Conservation (phyloP, 331 rosid species). For the Stylosanthes scabra region DNA sequence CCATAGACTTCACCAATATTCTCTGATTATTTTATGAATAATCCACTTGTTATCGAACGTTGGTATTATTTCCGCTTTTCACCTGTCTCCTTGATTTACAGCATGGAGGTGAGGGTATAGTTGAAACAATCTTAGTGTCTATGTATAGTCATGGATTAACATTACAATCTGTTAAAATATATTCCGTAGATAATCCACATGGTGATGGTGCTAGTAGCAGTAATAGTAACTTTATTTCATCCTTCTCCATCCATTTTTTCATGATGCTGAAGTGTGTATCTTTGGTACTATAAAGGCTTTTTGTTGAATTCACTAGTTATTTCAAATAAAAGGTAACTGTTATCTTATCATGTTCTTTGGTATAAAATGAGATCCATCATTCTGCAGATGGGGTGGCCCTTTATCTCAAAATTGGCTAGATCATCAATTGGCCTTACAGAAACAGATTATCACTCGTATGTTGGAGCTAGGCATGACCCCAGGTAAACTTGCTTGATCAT, state of each 20-base stretch:
- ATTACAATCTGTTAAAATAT: neutral
- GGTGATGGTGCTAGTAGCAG: neutral
- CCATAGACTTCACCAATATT: neutral
- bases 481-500: conserved; percentile 51
- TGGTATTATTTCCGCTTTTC: neutral
- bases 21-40: neutral
- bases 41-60: neutral
- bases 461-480: conserved; percentile 98
- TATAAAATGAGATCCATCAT: conserved; percentile 39
- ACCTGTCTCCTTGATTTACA: conserved; percentile 1
- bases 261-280: neutral
- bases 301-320: neutral
- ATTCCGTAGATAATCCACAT: neutral
- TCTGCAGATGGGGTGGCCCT: conserved; percentile 94
- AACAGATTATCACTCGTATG: conserved; percentile 81
- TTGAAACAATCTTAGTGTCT: neutral
- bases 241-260: neutral
- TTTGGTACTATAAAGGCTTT: neutral
- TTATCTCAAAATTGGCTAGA: conserved; percentile 92
- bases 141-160: neutral
- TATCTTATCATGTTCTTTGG: conserved; percentile 33
- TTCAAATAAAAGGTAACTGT: conserved; percentile 11
- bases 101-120: neutral
- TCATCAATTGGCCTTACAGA: conserved; percentile 80
- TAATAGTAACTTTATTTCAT: neutral